phyloP scores from a whole-genome alignment of 768 basidiomycete species.

The Russula sp. region DNA sequence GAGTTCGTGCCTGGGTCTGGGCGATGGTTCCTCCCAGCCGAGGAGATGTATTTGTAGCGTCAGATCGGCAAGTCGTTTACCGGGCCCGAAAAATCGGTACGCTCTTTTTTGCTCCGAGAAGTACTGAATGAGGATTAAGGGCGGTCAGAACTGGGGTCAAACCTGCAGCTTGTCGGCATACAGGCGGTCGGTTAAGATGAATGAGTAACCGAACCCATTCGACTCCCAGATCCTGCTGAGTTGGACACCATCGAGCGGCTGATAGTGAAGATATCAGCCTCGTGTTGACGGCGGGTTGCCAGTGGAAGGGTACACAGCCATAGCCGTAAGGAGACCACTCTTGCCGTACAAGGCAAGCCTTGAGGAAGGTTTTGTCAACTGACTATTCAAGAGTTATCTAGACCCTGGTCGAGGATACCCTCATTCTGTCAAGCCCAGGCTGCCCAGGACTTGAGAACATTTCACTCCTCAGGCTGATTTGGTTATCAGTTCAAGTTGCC shows the following conservation, averaged over 20 bases:
- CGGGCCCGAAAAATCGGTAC: not conserved
- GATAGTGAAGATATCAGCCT: not conserved
- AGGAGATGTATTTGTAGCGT: not conserved
- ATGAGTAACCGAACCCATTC: not conserved
- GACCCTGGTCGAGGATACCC: not conserved
- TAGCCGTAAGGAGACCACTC: not conserved
- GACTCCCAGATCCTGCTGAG: not conserved
- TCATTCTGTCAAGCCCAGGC: no score
- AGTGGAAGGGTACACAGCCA: not conserved
- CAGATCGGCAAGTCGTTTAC: not conserved
- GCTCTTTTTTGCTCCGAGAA: not conserved
- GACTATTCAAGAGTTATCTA: not conserved
- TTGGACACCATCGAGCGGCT: not conserved
- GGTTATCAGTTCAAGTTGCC: no score
- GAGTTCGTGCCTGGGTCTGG: conserved; percentile 4
- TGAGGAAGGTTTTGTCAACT: not conserved
- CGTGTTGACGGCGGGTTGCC: not conserved
- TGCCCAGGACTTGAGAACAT: no score
- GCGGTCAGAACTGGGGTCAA: not conserved
- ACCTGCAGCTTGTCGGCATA: not conserved
- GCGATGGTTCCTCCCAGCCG: not conserved
- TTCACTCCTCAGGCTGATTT: no score
- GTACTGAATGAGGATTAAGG: not conserved
- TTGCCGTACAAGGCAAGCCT: not conserved
- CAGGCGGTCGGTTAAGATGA: not conserved